Percentiles rank a stretch among this genome's conserved stretches.
phyloP scores from a whole-genome alignment of 176 grass and related monocot species.

The Oryza officinalis region DNA sequence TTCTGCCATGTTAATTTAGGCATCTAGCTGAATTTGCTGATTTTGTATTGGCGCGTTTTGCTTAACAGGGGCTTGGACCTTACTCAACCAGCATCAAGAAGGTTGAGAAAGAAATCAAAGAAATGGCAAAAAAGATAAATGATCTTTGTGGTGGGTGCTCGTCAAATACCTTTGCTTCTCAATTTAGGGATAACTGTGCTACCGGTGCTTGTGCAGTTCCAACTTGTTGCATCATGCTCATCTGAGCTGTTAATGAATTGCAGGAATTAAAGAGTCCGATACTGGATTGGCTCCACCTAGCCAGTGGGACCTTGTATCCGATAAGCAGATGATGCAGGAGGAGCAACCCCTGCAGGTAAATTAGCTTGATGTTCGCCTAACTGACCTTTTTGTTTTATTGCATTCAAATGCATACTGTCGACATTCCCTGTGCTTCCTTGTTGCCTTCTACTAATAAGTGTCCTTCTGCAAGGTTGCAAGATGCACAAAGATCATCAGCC shows the following conservation, averaged over 20 bases:
- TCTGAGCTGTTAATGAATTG: not conserved
- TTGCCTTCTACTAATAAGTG: not conserved
- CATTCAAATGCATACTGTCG: not conserved
- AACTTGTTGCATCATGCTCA: not conserved
- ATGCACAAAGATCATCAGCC: conserved; percentile 71
- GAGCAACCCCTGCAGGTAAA: conserved; percentile 68
- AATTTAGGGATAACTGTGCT: not conserved
- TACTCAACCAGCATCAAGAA: conserved; percentile 67
- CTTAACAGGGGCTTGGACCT: conserved; percentile 54
- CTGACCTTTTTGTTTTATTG: not conserved
- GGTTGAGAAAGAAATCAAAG: conserved; percentile 73
- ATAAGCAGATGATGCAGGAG: conserved; percentile 78
- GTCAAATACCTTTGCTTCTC: not conserved
- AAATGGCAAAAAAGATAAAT: conserved; percentile 65
- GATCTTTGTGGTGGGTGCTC: conserved; percentile 51
- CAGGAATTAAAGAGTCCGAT: conserved; percentile 76
- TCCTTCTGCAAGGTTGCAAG: conserved; percentile 52
- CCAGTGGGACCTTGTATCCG: conserved; percentile 69
- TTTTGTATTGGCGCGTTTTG: conserved; percentile 11
- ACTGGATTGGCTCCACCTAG: conserved; percentile 70
- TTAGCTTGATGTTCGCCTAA: not conserved
- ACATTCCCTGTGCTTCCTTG: not conserved
- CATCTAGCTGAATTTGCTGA: not conserved
- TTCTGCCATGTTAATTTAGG: not conserved
- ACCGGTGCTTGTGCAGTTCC: not conserved